Conservation (phyloP, 2,329 filamentous ascomycete species). For the Rosellinia necatrix region DNA sequence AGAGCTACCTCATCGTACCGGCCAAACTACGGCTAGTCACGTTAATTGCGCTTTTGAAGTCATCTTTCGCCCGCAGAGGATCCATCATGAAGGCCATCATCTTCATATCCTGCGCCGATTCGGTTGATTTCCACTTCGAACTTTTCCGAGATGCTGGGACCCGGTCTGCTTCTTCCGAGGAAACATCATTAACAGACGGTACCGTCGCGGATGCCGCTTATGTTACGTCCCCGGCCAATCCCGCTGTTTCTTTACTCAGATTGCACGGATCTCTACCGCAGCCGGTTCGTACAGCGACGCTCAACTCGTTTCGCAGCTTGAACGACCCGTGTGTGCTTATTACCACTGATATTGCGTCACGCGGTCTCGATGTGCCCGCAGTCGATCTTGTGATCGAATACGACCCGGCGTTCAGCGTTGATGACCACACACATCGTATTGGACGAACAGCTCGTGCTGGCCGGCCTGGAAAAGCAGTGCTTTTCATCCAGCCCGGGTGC, state of each 20-base stretch:
- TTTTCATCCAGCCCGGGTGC: constrained; percentile 88
- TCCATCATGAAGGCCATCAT: constrained; percentile 96
- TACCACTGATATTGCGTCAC: constrained; percentile 93
- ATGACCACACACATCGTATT: constrained; percentile 93
- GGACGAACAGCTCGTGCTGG: constrained; percentile 94
- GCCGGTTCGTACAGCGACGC: constrained; percentile 81
- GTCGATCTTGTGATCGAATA: constrained; percentile 96
- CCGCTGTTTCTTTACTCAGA: constrained; percentile 74
- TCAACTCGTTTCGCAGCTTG: constrained; percentile 77
- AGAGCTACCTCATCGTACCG: constrained; percentile 84
- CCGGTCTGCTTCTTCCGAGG: constrained; percentile 31
- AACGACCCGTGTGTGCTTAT: constrained; percentile 80
- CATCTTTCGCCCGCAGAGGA: constrained; percentile 84
- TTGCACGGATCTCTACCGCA: constrained; percentile 93
- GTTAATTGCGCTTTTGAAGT: constrained; percentile 80
- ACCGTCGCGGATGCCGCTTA: constrained; percentile 73
- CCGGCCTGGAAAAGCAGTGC: constrained; percentile 79
- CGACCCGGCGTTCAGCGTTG: constrained; percentile 89
- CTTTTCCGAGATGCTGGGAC: constrained; percentile 60
- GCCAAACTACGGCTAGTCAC: constrained; percentile 91
- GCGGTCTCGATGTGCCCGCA: constrained; percentile 92
- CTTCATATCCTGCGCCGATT: constrained; percentile 96
- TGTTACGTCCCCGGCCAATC: constrained; percentile 76
- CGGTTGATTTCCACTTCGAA: constrained; percentile 95
- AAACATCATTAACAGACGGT: constrained; percentile 49